These are phyloP conservation scores for Plasmopara muralis DNA, from an alignment of 352 stramenopile species.

Conservation along the genomic window DNA sequence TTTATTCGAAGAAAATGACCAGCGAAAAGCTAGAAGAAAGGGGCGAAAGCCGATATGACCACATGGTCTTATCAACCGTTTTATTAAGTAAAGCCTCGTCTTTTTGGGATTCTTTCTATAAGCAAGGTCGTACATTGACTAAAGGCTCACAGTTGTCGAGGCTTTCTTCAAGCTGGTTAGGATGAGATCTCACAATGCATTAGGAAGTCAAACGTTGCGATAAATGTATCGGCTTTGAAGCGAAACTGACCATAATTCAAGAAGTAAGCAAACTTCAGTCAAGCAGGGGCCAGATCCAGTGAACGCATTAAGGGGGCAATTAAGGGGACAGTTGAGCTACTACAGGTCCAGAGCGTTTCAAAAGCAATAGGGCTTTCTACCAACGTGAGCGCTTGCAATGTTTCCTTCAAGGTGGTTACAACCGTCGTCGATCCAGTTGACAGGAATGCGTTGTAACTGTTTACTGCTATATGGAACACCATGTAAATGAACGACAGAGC, in stretches of 20 bases:
- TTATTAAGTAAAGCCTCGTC: too few relatives aligned
- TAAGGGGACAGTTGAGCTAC: background rate
- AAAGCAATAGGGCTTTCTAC: background rate
- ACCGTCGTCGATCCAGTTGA: background rate
- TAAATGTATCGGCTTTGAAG: conserved; percentile 2
- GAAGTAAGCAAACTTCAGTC: background rate
- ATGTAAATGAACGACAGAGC: too few relatives aligned
- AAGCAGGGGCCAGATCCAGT: background rate
- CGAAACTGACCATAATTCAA: conserved; percentile 4
- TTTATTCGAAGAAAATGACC: conserved; percentile 13
- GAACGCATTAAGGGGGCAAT: background rate
- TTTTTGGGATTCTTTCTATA: too few relatives aligned
- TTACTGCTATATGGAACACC: too few relatives aligned
- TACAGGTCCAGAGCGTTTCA: background rate
- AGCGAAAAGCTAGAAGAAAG: conserved; percentile 8
- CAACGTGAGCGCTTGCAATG: background rate
- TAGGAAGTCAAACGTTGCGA: background rate
- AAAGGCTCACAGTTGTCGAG: background rate
- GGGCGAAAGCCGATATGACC: background rate
- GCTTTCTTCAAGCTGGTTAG: background rate
- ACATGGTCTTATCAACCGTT: too few relatives aligned
- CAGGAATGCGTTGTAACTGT: too few relatives aligned
- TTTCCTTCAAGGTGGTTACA: background rate
- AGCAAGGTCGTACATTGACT: background rate
- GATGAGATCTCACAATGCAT: background rate